phyloP scores from a whole-genome alignment of 2,329 filamentous ascomycete species.

The Penicillium hesseltinei region DNA sequence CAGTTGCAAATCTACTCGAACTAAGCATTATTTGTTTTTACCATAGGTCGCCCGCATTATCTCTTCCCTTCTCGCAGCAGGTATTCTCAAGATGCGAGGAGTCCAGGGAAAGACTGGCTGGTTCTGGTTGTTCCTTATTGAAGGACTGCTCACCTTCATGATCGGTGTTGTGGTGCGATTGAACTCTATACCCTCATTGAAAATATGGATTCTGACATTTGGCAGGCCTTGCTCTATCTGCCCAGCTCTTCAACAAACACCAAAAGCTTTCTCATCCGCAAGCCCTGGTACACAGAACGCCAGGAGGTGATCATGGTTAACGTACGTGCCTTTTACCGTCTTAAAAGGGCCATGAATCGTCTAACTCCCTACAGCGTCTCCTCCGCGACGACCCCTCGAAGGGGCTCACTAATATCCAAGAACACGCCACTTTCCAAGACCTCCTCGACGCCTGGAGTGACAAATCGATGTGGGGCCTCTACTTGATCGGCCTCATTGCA shows the following conservation, averaged over 20 bases:
- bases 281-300: slow-evolving; percentile 61
- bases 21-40: not conserved
- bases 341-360: not conserved
- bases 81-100: slow-evolving; percentile 37
- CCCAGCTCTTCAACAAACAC: slow-evolving; percentile 40
- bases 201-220: not conserved
- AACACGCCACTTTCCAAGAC: slow-evolving; percentile 51
- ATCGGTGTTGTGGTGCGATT: slow-evolving; percentile 42
- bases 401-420: slow-evolving; percentile 59
- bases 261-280: slow-evolving; percentile 54
- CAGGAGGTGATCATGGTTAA: slow-evolving; percentile 64
- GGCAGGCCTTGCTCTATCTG: not conserved
- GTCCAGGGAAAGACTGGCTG: slow-evolving; percentile 35
- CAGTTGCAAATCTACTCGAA: not conserved
- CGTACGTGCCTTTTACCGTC: not conserved
- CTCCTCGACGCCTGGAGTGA: slow-evolving; percentile 57
- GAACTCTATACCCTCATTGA: not conserved
- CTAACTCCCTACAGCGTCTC: slow-evolving; percentile 31
- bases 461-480: slow-evolving; percentile 60
- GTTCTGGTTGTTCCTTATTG: slow-evolving; percentile 57
- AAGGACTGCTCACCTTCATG: slow-evolving; percentile 54
- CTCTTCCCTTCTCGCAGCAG: slow-evolving; percentile 38
- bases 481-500: slow-evolving; percentile 53
- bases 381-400: slow-evolving; percentile 61
- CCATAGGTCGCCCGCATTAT: slow-evolving; percentile 43